phyloP scores from a whole-genome alignment of 306 rosid species.

The Sechiopsis laciniata region DNA sequence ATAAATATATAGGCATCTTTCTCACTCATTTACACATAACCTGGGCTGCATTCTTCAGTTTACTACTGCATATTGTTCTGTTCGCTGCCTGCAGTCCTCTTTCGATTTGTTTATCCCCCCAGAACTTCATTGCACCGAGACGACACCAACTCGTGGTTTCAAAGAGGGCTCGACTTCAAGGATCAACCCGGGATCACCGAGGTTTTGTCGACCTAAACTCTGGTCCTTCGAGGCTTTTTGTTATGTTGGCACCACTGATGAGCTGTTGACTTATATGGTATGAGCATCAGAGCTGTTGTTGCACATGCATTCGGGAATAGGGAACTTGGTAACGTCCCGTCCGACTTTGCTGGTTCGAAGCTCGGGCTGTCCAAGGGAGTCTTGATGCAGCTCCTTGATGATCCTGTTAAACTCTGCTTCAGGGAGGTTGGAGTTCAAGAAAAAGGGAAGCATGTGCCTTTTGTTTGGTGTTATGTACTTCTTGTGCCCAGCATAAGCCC shows the following conservation, averaged over 20 bases:
- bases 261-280: neutral
- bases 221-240: neutral
- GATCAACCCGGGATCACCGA: neutral
- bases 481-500: slow-evolving; percentile 86
- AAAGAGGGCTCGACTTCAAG: slow-evolving; percentile 29
- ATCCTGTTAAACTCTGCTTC: slow-evolving; percentile 62
- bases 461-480: slow-evolving; percentile 94
- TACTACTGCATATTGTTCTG: neutral
- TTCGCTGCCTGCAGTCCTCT: too few species aligned
- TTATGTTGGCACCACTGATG: neutral
- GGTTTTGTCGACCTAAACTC: neutral
- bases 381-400: slow-evolving; percentile 60
- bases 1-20: neutral
- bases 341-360: slow-evolving; percentile 49
- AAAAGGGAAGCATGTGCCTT: slow-evolving; percentile 78
- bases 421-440: slow-evolving; percentile 54
- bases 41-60: slow-evolving; percentile 11
- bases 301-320: slow-evolving; percentile 86
- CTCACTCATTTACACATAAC: slow-evolving; percentile 11
- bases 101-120: neutral
- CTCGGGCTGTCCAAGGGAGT: slow-evolving; percentile 82
- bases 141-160: slow-evolving; percentile 7
- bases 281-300: slow-evolving; percentile 36
- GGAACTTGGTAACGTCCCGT: slow-evolving; percentile 90
- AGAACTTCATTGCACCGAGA: slow-evolving; percentile 18